Percentiles rank a stretch among this genome's conserved stretches.
phyloP scores from a whole-genome alignment of 2,329 filamentous ascomycete genomes.

The Shiraia sp. region DNA sequence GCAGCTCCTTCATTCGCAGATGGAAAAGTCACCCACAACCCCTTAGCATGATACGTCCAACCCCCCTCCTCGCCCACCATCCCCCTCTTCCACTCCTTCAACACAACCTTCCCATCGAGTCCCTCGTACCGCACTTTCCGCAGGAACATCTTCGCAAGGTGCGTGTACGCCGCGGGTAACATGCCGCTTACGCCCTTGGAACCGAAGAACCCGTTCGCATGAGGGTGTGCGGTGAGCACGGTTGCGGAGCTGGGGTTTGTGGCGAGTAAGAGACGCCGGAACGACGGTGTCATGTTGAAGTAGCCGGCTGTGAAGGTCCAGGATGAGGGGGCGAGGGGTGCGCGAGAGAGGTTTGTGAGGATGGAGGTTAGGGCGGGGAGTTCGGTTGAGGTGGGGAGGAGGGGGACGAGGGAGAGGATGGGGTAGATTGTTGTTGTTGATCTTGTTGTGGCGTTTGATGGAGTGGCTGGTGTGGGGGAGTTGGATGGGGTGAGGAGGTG shows the following conservation, averaged over 20 bases:
- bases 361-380: constrained; percentile 78
- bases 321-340: constrained; percentile 68
- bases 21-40: constrained; percentile 83
- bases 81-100: constrained; percentile 88
- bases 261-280: constrained; percentile 77
- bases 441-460: constrained; percentile 37
- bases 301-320: constrained; percentile 99
- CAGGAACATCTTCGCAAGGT: constrained; percentile 82
- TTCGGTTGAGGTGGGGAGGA: constrained; percentile 87
- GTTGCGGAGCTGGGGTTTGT: constrained; percentile 73
- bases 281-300: constrained; percentile 90
- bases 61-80: constrained; percentile 78
- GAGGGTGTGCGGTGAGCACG: constrained; percentile 88
- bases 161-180: constrained; percentile 87
- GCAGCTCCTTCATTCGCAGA: no score
- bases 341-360: constrained; percentile 69
- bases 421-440: constrained; percentile 73
- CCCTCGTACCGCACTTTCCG: constrained; percentile 60
- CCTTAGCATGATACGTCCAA: constrained; percentile 99
- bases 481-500: constrained; percentile 64
- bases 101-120: constrained; percentile 62
- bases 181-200: constrained; percentile 87
- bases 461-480: constrained; percentile 26
- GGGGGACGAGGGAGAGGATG: constrained; percentile 82
- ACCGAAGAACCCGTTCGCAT: constrained; percentile 93